Percentiles rank a stretch among this genome's conserved stretches.
phyloP scores from a whole-genome alignment of 2,329 filamentous ascomycete species.

The Aspergillus terreus region DNA sequence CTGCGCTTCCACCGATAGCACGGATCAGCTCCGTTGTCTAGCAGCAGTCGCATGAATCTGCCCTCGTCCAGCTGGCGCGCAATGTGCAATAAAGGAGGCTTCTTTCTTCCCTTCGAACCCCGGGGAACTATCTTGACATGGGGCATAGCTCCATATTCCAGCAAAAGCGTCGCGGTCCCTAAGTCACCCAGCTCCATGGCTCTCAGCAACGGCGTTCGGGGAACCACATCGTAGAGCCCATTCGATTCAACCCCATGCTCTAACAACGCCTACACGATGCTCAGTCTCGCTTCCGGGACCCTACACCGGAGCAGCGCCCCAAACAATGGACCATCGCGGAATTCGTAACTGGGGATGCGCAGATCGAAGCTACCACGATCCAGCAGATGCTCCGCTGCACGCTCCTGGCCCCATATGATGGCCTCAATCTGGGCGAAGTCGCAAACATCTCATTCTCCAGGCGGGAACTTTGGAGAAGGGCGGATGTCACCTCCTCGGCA shows the following conservation, averaged over 20 bases:
- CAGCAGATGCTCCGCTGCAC: background rate
- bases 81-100: background rate
- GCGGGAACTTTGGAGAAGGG: background rate
- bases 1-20: background rate
- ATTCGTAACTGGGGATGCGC: background rate
- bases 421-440: background rate
- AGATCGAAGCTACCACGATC: background rate
- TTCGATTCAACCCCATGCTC: background rate
- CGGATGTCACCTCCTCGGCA: background rate
- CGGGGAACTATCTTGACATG: background rate
- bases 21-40: background rate
- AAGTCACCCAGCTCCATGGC: background rate
- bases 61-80: background rate
- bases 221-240: background rate
- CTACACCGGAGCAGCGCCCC: background rate
- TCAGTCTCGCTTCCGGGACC: background rate
- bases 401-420: background rate
- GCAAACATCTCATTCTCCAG: background rate
- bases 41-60: background rate
- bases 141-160: background rate
- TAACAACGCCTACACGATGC: background rate
- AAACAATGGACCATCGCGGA: background rate
- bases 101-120: background rate
- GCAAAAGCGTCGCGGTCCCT: background rate
- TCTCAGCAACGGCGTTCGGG: background rate